Conservation (phyloP, 1,284 basidiomycete genomes). For the Cryptococcus floricola region DNA sequence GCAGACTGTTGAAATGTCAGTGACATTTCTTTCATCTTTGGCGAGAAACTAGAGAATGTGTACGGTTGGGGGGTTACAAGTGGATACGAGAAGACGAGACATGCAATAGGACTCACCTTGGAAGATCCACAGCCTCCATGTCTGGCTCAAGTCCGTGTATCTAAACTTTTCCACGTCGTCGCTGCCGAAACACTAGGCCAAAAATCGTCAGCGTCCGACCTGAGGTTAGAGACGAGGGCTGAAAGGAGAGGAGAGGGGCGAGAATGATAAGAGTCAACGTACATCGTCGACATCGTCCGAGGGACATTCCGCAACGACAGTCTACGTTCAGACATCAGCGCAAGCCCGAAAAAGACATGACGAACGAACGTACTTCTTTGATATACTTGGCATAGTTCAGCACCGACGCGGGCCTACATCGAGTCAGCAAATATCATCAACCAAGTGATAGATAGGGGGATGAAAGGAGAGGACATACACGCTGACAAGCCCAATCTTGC, state of each 20-base stretch:
- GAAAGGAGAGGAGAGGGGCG: not conserved
- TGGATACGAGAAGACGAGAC: not conserved
- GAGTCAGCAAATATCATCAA: not conserved
- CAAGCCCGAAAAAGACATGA: not conserved
- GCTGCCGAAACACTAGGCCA: conserved; percentile 75
- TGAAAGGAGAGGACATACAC: conserved; percentile 24
- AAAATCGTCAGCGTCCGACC: not conserved
- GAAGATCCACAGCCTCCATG: conserved; percentile 85
- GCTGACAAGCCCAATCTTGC: conserved; percentile 28
- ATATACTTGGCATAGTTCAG: conserved; percentile 75
- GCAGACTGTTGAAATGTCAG: conserved; percentile 52
- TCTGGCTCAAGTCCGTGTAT: conserved; percentile 60
- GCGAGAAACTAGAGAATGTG: too few relatives aligned
- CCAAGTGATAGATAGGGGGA: too few relatives aligned
- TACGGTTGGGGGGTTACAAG: not conserved
- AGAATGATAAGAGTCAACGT: conserved; percentile 17
- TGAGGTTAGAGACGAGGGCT: not conserved
- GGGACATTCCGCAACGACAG: conserved; percentile 61
- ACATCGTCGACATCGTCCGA: conserved; percentile 60
- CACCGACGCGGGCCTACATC: conserved; percentile 51
- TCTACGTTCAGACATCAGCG: conserved; percentile 45
- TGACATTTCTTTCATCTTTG: not conserved
- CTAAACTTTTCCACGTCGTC: conserved; percentile 65
- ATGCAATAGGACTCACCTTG: conserved; percentile 52
- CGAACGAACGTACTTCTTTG: conserved; percentile 54